Evolutionary conservation across 306 rosid species (phyloP).

Genomic region (Rubus idaeus): DNA sequence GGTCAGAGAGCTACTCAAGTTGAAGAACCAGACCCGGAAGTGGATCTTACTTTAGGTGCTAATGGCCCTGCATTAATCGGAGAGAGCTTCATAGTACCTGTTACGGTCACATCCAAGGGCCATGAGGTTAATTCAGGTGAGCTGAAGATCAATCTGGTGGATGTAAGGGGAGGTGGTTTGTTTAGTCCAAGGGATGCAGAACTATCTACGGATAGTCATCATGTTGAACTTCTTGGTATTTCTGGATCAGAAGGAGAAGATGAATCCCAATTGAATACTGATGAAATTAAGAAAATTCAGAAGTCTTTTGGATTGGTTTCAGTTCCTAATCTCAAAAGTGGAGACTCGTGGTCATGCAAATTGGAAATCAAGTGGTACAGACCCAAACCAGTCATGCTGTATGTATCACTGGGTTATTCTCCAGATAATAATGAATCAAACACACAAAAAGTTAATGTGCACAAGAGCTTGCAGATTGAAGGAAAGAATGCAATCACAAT

Average conservation of each 20-base stretch:
- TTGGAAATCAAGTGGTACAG: constrained; percentile 95
- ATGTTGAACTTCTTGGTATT: constrained; percentile 87
- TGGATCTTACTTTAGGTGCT: constrained; percentile 74
- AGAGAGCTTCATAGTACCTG: constrained; percentile 80
- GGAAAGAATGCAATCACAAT: constrained; percentile 70
- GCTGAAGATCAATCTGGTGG: constrained; percentile 94
- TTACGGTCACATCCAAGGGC: constrained; percentile 70
- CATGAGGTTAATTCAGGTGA: constrained; percentile 81
- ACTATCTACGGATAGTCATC: constrained; percentile 58
- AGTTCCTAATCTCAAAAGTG: constrained; percentile 71
- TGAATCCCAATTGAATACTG: constrained; percentile 52
- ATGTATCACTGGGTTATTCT: constrained; percentile 75
- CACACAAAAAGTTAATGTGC: constrained; percentile 74
- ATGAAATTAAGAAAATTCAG: constrained; percentile 70
- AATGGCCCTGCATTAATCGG: constrained; percentile 86
- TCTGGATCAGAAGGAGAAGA: constrained; percentile 72
- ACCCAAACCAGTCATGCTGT: constrained; percentile 89
- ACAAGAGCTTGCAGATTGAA: constrained; percentile 89
- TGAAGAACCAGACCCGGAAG: constrained; percentile 81
- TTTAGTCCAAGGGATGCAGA: constrained; percentile 90
- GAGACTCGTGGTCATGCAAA: constrained; percentile 87
- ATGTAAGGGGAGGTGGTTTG: constrained; percentile 87
- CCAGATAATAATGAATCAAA: constrained; percentile 45
- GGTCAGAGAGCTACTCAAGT: constrained; percentile 88
- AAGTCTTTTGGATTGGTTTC: constrained; percentile 85